Percentiles rank a stretch among this genome's conserved stretches.
Conservation (phyloP, 2,329 filamentous ascomycete species). For the Colletotrichum salicis region DNA sequence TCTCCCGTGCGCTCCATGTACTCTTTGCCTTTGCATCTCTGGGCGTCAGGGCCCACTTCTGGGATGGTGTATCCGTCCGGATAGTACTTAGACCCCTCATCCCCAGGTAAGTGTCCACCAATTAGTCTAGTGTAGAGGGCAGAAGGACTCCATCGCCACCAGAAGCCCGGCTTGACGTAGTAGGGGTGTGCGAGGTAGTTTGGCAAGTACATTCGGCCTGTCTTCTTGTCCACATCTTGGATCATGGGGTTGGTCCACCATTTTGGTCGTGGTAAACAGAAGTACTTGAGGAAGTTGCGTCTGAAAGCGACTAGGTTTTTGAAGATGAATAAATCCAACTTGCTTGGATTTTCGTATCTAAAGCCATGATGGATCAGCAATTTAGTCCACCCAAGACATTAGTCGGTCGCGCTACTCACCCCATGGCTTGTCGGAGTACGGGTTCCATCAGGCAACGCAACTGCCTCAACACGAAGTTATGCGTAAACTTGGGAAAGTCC, state of each 20-base stretch:
- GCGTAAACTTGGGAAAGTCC: conserved; percentile 12
- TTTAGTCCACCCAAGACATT: no score
- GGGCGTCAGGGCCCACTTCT: conserved; percentile 38
- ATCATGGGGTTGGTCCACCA: conserved; percentile 42
- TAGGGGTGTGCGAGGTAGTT: conserved; percentile 61
- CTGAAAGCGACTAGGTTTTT: conserved; percentile 51
- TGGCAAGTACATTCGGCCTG: conserved; percentile 52
- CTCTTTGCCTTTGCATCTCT: conserved; percentile 37
- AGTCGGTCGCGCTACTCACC: background rate
- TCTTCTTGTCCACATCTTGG: conserved; percentile 46
- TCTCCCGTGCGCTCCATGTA: conserved; percentile 29
- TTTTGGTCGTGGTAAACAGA: conserved; percentile 58
- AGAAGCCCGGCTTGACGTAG: conserved; percentile 61
- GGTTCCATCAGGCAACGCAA: conserved; percentile 23
- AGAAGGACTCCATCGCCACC: conserved; percentile 58
- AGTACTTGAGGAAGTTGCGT: conserved; percentile 57
- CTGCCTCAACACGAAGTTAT: conserved; percentile 12
- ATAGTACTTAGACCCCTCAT: conserved; percentile 55
- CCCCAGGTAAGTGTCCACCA: conserved; percentile 59
- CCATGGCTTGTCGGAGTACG: conserved; percentile 11
- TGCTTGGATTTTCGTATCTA: conserved; percentile 20
- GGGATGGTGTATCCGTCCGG: conserved; percentile 57
- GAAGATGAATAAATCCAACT: conserved; percentile 3
- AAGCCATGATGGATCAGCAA: background rate
- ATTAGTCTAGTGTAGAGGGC: conserved; percentile 56